phyloP scores from a whole-genome alignment of 1,284 basidiomycete genomes.

The Dichomitus squalens region DNA sequence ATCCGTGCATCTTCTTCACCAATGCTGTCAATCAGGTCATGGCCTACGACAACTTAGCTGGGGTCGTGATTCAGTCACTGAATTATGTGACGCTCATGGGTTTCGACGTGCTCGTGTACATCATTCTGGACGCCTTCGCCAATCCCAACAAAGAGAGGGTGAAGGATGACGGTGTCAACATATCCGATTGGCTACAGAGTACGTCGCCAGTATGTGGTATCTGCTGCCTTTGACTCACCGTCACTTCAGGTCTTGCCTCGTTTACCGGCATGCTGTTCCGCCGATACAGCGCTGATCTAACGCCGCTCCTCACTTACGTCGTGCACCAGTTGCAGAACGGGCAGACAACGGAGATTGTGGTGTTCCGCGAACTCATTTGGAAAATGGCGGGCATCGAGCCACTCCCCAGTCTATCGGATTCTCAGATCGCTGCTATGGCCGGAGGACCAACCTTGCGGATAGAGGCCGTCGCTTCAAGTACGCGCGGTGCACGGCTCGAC shows the following conservation, averaged over 20 bases:
- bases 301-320: constrained; percentile 87
- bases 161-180: constrained; percentile 93
- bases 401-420: constrained; percentile 84
- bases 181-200: constrained; percentile 94
- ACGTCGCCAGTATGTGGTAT: constrained; percentile 35
- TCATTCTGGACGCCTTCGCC: constrained; percentile 87
- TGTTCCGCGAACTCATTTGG: constrained; percentile 90
- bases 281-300: constrained; percentile 83
- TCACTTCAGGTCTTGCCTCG: constrained; percentile 75
- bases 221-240: constrained; percentile 19
- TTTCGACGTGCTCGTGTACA: constrained; percentile 91
- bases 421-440: constrained; percentile 87
- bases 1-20: constrained; percentile 90
- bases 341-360: constrained; percentile 87
- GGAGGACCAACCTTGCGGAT: constrained; percentile 87
- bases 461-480: constrained; percentile 78
- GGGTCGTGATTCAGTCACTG: constrained; percentile 89
- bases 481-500: constrained; percentile 72
- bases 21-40: constrained; percentile 94
- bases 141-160: constrained; percentile 85
- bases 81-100: constrained; percentile 91
- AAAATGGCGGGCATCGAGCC: constrained; percentile 97
- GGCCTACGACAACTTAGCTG: constrained; percentile 94
- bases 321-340: constrained; percentile 87
- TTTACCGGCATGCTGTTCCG: constrained; percentile 94